Percentiles rank a stretch among this genome's conserved stretches.
Evolutionary conservation across 305 asterid genomes (phyloP).

Genomic region (Solanum hybrid): DNA sequence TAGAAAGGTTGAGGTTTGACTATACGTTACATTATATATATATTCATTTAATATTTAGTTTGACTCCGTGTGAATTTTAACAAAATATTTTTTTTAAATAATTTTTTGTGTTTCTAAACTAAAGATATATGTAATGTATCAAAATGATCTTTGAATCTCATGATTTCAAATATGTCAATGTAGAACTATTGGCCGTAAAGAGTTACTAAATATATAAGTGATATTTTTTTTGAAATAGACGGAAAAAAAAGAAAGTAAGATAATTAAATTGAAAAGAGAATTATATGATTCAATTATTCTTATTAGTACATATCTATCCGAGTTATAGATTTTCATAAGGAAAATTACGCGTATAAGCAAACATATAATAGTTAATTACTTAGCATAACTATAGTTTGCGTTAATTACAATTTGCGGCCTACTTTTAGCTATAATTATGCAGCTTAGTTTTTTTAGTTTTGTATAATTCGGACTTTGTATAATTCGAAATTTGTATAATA

Average conservation of each 20-base stretch:
- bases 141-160: neutral
- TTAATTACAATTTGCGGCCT: too few relatives aligned
- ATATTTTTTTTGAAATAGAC: neutral
- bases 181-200: neutral
- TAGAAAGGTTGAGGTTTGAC: neutral
- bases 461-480: too few relatives aligned
- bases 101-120: neutral
- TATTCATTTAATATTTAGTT: neutral
- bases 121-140: neutral
- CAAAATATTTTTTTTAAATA: neutral
- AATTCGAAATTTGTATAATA: too few relatives aligned
- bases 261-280: too few relatives aligned
- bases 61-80: neutral
- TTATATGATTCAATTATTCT: too few relatives aligned
- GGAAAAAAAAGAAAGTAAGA: too few relatives aligned
- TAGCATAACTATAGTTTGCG: too few relatives aligned
- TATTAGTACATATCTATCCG: neutral
- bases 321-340: neutral
- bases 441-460: too few relatives aligned
- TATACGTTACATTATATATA: slow-evolving; percentile 8
- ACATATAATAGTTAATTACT: too few relatives aligned
- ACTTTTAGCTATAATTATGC: too few relatives aligned
- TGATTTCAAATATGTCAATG: neutral
- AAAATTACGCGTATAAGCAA: too few relatives aligned
- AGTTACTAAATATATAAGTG: neutral